Percentiles rank a stretch among this genome's conserved stretches.
These are phyloP conservation scores for Botrytis paeoniae DNA, from an alignment of 2,329 filamentous ascomycete genomes.

Conservation along the genomic window DNA sequence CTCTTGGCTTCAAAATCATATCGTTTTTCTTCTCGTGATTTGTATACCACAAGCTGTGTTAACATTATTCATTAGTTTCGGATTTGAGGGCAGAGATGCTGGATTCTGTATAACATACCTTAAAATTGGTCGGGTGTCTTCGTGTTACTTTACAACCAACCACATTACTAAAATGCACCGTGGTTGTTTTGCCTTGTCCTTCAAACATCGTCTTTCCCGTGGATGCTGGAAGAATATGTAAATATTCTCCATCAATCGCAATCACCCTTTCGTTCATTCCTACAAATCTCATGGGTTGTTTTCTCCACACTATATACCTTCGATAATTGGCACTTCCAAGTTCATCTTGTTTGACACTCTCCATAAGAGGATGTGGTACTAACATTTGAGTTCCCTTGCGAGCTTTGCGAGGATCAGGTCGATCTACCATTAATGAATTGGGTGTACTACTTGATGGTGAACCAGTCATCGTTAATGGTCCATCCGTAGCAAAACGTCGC, in stretches of 20 bases:
- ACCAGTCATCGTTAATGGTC: conserved; percentile 63
- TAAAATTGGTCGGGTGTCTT: conserved; percentile 77
- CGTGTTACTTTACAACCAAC: conserved; percentile 78
- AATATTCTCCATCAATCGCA: conserved; percentile 80
- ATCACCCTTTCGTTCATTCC: conserved; percentile 72
- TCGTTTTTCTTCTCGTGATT: conserved; percentile 71
- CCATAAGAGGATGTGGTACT: conserved; percentile 64
- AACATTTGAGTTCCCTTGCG: conserved; percentile 54
- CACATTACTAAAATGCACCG: conserved; percentile 78
- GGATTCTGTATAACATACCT: conserved; percentile 48
- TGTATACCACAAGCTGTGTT: conserved; percentile 64
- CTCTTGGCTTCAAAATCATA: conserved; percentile 83
- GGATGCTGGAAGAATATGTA: conserved; percentile 75
- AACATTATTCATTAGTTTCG: neutral
- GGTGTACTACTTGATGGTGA: conserved; percentile 67
- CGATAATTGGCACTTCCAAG: conserved; percentile 61
- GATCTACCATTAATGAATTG: conserved; percentile 52
- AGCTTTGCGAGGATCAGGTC: conserved; percentile 44
- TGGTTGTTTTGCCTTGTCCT: conserved; percentile 67
- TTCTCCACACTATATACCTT: conserved; percentile 76
- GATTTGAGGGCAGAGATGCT: neutral
- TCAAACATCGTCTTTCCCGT: conserved; percentile 63
- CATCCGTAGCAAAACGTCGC: conserved; percentile 72
- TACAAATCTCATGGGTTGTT: conserved; percentile 78
- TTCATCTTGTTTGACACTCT: conserved; percentile 58